Base-by-base conservation (phyloP, 225 moss, liverwort and hornwort species). In the Marchantia polymorpha region DNA sequence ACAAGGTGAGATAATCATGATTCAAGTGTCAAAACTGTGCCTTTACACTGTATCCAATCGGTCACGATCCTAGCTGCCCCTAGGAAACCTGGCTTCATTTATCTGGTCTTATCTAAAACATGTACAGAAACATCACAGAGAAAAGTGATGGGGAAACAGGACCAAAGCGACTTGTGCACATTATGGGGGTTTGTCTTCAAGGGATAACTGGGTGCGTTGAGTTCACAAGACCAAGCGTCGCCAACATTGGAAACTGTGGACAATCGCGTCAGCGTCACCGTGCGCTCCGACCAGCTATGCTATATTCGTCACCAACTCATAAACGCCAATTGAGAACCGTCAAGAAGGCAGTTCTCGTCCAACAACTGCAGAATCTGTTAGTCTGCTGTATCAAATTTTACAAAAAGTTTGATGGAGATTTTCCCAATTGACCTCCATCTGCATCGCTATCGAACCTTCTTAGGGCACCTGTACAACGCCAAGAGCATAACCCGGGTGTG, bases 21-120 rank as follows among this genome's bases (percentile, higher is more conserved):
- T n/a, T 25, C 10, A 58, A 74, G 19, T 74, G 74, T 56, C 74
- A 74, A 55, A 74, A 74, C 74, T 74, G 51, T 72, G 13, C 10
- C 31, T 74, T 27, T 56, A 74, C 74, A 58, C 13, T 26, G 29
- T 74, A 74, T 74, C 74, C 4, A 31, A 52, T 25, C 13, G 74
- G 13, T 30, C 56, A 74, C 56, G 17, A 74, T 54, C 74, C 74
- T 74, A 29, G 25, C 74, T 55, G 26, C 29, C 30, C 12, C 59
- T 70, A 22, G 19, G 31, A 31, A 39, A 58, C 14, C 39, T 58
- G 75, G 58, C 4, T 14, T 23, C 58, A 58, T 15, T 75, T 54
- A 39, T 39, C 59, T 27, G 19, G 29, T 55, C 75, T 30, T 39
- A 22, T 46, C 19, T 59, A 75, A 54, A 75, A 75, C 30, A 75